Percentiles rank a stretch among this genome's conserved stretches.
Conservation (phyloP, 176 grass and related monocot genomes). For the Oryza rufipogon region DNA sequence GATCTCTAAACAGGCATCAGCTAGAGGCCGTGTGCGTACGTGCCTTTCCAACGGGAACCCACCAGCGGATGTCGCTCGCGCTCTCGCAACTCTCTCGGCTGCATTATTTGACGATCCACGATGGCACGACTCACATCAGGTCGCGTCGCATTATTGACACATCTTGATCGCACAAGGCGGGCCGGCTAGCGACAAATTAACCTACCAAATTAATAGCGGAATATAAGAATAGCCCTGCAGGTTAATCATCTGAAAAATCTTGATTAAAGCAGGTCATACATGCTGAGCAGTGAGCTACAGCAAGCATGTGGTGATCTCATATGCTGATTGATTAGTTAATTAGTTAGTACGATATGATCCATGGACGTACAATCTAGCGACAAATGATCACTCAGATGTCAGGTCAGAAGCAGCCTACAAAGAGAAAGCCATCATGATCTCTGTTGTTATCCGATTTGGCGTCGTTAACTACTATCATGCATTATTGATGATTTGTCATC, state of each 20-base stretch:
- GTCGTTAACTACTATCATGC: constrained; percentile 10
- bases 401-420: neutral
- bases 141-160: constrained; percentile 25
- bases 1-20: neutral
- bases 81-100: too few species aligned
- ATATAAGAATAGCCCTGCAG: neutral
- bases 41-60: constrained; percentile 28
- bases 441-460: neutral
- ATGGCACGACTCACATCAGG: neutral
- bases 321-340: neutral
- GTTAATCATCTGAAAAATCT: constrained; percentile 12
- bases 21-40: neutral
- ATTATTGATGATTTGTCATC: neutral
- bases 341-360: constrained; percentile 40
- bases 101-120: constrained; percentile 3
- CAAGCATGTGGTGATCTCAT: constrained; percentile 35
- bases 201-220: constrained; percentile 11
- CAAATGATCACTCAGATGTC: constrained; percentile 2
- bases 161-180: constrained; percentile 6
- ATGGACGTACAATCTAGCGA: neutral
- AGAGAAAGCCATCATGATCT: neutral
- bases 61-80: neutral
- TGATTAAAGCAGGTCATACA: constrained; percentile 1
- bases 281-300: too few species aligned
- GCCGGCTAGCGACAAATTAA: neutral